A percentile compares a stretch with the other conserved stretches of the same genome.
phyloP scores from a whole-genome alignment of 2,329 filamentous ascomycete species.

The Pseudonectria foliicola region DNA sequence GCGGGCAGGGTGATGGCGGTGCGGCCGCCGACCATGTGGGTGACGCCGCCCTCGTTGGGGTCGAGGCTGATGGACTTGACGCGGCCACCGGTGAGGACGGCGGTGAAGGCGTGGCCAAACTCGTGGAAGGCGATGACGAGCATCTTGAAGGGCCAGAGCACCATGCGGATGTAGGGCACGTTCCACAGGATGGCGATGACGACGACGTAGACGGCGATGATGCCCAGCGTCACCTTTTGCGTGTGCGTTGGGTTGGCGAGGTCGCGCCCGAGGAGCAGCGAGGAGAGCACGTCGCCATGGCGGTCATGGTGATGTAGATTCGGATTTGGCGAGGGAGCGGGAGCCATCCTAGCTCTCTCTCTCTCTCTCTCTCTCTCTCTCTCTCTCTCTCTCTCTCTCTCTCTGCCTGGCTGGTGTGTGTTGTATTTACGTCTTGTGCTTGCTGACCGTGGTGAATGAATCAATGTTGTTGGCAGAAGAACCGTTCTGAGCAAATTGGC shows the following conservation, averaged over 20 bases:
- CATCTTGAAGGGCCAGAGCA: conserved; percentile 84
- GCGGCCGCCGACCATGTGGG: conserved; percentile 67
- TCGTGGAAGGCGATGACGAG: conserved; percentile 79
- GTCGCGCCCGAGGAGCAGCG: conserved; percentile 42
- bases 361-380: no score
- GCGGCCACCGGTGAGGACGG: conserved; percentile 63
- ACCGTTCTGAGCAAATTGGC: no score
- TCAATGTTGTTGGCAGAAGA: no score
- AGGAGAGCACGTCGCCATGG: conserved; percentile 8
- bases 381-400: no score
- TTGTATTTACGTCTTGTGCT: no score
- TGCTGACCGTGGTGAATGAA: no score
- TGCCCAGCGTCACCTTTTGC: conserved; percentile 62
- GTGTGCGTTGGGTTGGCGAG: conserved; percentile 56
- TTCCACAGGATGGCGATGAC: conserved; percentile 74
- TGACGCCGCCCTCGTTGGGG: conserved; percentile 73
- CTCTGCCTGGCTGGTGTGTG: no score
- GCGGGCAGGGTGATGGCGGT: conserved; percentile 66
- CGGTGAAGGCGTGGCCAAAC: conserved; percentile 67
- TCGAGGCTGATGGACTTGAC: conserved; percentile 71
- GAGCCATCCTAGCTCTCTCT: neutral
- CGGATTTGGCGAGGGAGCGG: neutral
- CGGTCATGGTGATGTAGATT: no score
- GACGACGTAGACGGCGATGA: conserved; percentile 66
- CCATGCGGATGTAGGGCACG: conserved; percentile 65